phyloP scores from a whole-genome alignment of 306 rosid species.

The Urtica urens region DNA sequence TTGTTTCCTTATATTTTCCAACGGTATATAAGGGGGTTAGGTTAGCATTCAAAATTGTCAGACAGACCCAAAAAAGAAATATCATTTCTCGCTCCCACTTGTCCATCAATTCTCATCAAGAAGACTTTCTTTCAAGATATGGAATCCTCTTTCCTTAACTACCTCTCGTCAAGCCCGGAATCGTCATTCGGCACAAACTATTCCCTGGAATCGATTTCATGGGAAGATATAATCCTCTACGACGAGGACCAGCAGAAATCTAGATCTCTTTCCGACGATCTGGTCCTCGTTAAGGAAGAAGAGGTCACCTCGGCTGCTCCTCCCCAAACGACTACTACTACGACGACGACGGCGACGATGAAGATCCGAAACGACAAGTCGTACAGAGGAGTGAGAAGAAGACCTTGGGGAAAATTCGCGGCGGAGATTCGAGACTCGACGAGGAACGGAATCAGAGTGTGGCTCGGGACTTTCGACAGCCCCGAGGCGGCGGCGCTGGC shows the following conservation, averaged over 20 bases:
- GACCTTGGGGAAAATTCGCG: slow-evolving; percentile 97
- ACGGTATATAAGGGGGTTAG: background rate
- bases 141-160: slow-evolving; percentile 10
- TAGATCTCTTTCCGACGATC: background rate
- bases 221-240: slow-evolving; percentile 14
- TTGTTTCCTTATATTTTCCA: background rate
- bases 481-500: slow-evolving; percentile 88
- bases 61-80: background rate
- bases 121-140: background rate
- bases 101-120: too few relatives aligned
- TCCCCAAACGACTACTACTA: background rate
- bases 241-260: background rate
- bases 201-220: slow-evolving; percentile 7
- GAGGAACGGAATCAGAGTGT: slow-evolving; percentile 63
- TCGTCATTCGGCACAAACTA: slow-evolving; percentile 12
- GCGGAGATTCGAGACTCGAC: slow-evolving; percentile 94
- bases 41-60: background rate
- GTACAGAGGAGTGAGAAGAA: slow-evolving; percentile 57
- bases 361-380: slow-evolving; percentile 21
- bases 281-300: slow-evolving; percentile 22
- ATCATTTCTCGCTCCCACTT: too few relatives aligned
- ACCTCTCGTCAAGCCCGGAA: slow-evolving; percentile 14
- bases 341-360: background rate
- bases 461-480: slow-evolving; percentile 90
- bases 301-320: slow-evolving; percentile 17